These are phyloP conservation scores for Zasmidium cellare DNA, from an alignment of 2,329 filamentous ascomycete genomes.

Conservation along the genomic window DNA sequence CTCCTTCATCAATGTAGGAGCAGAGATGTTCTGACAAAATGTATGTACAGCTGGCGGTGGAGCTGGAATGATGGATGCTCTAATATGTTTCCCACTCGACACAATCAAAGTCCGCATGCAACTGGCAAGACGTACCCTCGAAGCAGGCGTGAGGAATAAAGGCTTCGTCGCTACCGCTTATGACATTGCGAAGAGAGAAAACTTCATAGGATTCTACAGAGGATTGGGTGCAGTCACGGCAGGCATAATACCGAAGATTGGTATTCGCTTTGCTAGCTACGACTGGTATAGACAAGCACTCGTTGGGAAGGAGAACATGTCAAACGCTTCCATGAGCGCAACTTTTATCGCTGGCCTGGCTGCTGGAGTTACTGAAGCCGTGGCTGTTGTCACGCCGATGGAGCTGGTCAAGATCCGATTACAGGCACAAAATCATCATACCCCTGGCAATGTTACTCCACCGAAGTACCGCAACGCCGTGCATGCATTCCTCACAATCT, in stretches of 20 bases:
- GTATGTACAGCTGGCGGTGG: constrained; percentile 75
- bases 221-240: constrained; percentile 95
- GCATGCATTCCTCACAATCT: constrained; percentile 77
- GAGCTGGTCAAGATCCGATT: constrained; percentile 98
- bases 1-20: constrained; percentile 23
- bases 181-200: constrained; percentile 87
- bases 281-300: constrained; percentile 89
- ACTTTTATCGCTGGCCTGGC: constrained; percentile 84
- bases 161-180: constrained; percentile 84
- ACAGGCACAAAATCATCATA: constrained; percentile 95
- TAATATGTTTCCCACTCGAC: constrained; percentile 92
- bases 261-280: constrained; percentile 96
- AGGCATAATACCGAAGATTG: constrained; percentile 98
- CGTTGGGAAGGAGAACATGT: constrained; percentile 64
- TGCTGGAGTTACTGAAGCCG: constrained; percentile 93
- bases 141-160: constrained; percentile 76
- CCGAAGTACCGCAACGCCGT: constrained; percentile 98
- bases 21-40: constrained; percentile 5
- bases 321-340: constrained; percentile 62
- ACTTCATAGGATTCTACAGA: constrained; percentile 92
- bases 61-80: constrained; percentile 98
- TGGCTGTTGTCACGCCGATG: constrained; percentile 96
- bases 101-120: constrained; percentile 99
- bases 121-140: constrained; percentile 79
- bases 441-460: constrained; percentile 92